These are phyloP conservation scores for Cryptosporidium sp. DNA, from an alignment of 169 alveolate species.

Conservation along the genomic window DNA sequence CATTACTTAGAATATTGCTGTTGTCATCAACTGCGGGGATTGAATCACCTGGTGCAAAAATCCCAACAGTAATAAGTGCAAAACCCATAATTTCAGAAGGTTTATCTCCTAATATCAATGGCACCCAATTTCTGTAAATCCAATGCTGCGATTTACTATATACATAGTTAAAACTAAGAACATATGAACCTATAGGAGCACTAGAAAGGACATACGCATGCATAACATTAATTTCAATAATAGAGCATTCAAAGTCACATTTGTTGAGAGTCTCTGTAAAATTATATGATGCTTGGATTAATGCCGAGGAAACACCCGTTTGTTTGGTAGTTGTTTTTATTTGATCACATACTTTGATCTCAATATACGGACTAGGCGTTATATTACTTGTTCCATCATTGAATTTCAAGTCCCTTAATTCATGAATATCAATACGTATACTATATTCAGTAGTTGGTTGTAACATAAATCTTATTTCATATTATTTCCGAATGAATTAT, in stretches of 20 bases:
- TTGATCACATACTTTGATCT: slow-evolving; percentile 79
- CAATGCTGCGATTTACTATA: slow-evolving; percentile 88
- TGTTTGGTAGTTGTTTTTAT: slow-evolving; percentile 79
- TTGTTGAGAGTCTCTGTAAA: slow-evolving; percentile 83
- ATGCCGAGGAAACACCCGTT: slow-evolving; percentile 84
- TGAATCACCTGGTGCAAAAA: slow-evolving; percentile 88
- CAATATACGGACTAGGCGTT: slow-evolving; percentile 84
- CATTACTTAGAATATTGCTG: slow-evolving; percentile 60
- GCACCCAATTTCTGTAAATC: slow-evolving; percentile 87
- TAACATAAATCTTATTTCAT: slow-evolving; percentile 15
- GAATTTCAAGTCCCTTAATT: slow-evolving; percentile 85
- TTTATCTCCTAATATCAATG: slow-evolving; percentile 78
- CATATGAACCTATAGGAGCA: slow-evolving; percentile 85
- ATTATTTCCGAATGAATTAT: not conserved
- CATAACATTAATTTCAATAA: slow-evolving; percentile 83
- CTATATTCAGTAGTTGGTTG: slow-evolving; percentile 79
- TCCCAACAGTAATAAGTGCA: slow-evolving; percentile 84
- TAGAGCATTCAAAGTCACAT: slow-evolving; percentile 82
- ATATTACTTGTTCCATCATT: slow-evolving; percentile 83
- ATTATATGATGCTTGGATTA: slow-evolving; percentile 84
- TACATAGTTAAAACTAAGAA: slow-evolving; percentile 84
- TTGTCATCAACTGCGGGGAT: slow-evolving; percentile 86
- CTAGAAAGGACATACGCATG: slow-evolving; percentile 85
- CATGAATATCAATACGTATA: slow-evolving; percentile 87
- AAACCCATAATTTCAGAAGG: slow-evolving; percentile 82